Conservation (phyloP, 192 early-diverging fungal species). For the Coemansia sp. region DNA sequence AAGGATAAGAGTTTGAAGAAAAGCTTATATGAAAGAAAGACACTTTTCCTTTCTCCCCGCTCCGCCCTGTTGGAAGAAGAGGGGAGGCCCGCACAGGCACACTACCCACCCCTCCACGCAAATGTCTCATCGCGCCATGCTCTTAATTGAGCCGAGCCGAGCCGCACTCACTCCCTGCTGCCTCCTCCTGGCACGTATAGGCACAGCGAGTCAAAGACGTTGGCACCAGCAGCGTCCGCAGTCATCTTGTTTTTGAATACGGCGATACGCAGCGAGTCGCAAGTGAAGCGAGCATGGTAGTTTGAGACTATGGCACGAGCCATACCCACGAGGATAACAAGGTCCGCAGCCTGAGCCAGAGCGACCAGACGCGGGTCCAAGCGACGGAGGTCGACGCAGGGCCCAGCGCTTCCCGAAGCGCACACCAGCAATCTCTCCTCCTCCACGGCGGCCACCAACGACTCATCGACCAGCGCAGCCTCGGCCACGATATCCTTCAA, state of each 20-base stretch:
- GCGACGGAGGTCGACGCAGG: constrained; percentile 72
- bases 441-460: constrained; percentile 33
- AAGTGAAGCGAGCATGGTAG: constrained; percentile 65
- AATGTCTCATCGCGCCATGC: neutral
- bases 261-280: constrained; percentile 76
- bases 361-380: constrained; percentile 65
- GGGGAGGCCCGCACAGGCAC: neutral
- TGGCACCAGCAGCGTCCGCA: constrained; percentile 66
- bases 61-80: neutral
- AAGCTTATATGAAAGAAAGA: too few relatives aligned
- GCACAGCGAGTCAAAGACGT: constrained; percentile 72
- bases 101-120: too few relatives aligned
- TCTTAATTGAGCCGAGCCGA: neutral
- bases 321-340: constrained; percentile 83
- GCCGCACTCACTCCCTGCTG: neutral
- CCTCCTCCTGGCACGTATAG: constrained; percentile 15
- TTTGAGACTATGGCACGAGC: constrained; percentile 84
- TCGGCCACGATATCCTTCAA: constrained; percentile 57
- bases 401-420: constrained; percentile 70
- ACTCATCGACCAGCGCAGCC: constrained; percentile 49
- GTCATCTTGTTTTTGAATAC: constrained; percentile 80
- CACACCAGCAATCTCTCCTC: constrained; percentile 56
- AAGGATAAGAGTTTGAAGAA: neutral
- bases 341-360: constrained; percentile 60
- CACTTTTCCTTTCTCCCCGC: too few relatives aligned